Evolutionary conservation across 1,139 yeast genomes (phyloP).

Genomic region (Pichia sp.): DNA sequence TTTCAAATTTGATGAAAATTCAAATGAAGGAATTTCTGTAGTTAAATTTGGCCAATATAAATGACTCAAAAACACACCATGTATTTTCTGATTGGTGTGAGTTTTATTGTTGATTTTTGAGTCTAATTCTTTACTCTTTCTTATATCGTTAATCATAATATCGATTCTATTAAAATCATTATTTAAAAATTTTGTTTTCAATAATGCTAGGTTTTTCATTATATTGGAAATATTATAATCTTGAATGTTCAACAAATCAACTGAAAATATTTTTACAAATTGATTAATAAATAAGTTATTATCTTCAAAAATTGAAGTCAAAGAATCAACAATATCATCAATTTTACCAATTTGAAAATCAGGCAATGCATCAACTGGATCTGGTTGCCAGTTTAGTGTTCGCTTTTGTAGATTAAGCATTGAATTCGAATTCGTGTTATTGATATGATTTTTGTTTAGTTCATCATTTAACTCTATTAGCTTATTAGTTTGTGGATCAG

Average conservation of each 20-base stretch:
- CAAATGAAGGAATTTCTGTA: slow-evolving; percentile 32
- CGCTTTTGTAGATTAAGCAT: slow-evolving; percentile 5
- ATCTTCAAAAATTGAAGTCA: slow-evolving; percentile 72
- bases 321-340: slow-evolving; percentile 63
- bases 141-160: slow-evolving; percentile 78
- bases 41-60: slow-evolving; percentile 47
- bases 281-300: slow-evolving; percentile 70
- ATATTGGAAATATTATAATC: slow-evolving; percentile 42
- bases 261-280: slow-evolving; percentile 61
- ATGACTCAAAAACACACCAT: slow-evolving; percentile 38
- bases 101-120: slow-evolving; percentile 19
- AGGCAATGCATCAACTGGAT: slow-evolving; percentile 88
- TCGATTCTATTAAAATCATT: slow-evolving; percentile 61
- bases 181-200: slow-evolving; percentile 50
- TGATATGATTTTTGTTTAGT: slow-evolving; percentile 30
- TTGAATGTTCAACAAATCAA: slow-evolving; percentile 45
- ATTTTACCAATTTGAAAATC: slow-evolving; percentile 67
- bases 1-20: slow-evolving; percentile 41
- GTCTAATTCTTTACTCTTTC: slow-evolving; percentile 44
- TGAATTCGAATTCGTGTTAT: slow-evolving; percentile 5
- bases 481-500: slow-evolving; percentile 35
- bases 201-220: slow-evolving; percentile 37
- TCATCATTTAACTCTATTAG: slow-evolving; percentile 50
- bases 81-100: slow-evolving; percentile 13
- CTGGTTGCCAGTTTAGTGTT: slow-evolving; percentile 69